Base-by-base conservation (phyloP, 192 early-diverging fungal species). In the Thoreauomyces humboldtii region DNA sequence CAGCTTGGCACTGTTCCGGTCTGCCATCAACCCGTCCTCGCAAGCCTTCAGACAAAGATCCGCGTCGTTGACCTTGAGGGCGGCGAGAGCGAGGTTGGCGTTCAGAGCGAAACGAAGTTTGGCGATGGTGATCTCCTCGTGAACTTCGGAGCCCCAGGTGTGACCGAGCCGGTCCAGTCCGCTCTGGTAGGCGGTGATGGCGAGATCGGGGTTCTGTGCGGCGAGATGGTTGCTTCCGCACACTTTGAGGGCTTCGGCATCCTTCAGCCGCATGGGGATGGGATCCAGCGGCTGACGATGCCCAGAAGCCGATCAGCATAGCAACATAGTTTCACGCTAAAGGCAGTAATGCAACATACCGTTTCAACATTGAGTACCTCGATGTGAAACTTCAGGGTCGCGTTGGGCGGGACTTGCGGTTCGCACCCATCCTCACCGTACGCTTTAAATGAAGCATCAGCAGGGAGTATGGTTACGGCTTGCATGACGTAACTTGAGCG, bases 401-500 rank as follows among this genome's bases (percentile, higher is more conserved):
- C 63, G 56, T 84, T 78, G 32, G 83, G 79, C 51, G 86, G 86
- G 51, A 90, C 87, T 17, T 69, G 73, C 36, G 78, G 71, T 29
- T 78, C 79, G 35, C 80, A 65, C 34, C 88, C 88, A 35, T 81
- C 75, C 54, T 77, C 79, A 35, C 87, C 88, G 48, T 88, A 88
- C 19, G 61, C 72, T 73, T 15, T 12, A 63, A 63, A 17, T 37
- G 25, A 19, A 59, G 24, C 6, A 19, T 3, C 0, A 59, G 4
- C 22, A 4, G 31, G 0, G n/a, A 27, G 15, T n/a, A 59, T 48
- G 56, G 1, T 45, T 14, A 58, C n/a, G n/a, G n/a, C n/a, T n/a
- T n/a, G 38, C 17, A 46, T 46, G 17, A 34, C 28, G 12, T 12
- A 19, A n/a, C 15, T 24, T 52, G 11, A 15, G n/a, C 34, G 21